Base-by-base conservation (phyloP, 108 stramenopile species). In the Discostella pseudostelligera region DNA sequence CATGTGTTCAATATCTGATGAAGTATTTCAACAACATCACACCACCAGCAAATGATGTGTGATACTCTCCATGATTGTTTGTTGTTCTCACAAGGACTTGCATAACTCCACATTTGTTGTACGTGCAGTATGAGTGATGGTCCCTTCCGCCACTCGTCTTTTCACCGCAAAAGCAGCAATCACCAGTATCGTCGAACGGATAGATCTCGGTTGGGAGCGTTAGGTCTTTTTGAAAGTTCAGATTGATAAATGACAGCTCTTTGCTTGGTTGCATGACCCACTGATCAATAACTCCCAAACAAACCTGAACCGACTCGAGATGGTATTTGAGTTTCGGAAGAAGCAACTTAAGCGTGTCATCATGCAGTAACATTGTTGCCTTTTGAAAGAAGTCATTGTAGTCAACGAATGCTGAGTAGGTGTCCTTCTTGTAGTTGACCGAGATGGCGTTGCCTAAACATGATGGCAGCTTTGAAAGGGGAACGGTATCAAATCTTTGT, bases 281-380 rank as follows among this genome's bases (percentile, higher is more conserved):
- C 36, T 35, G 25, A 39, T 56, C 56, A 11, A 56, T 22, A 1
- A 11, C 56, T 39, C 53, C 53, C 53, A 54, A 54, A 29, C 53
- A 54, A 14, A 54, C 53, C 5, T 54, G 53, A 54, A 54, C 5
- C 53, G 53, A 28, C 6, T 28, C 4, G 24, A 54, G 53, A 29
- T 54, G 53, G 13, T 54, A 13, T 17, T 4, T 54, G 12, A 54
- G 53, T 14, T 54, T 54, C 26, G 53, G 26, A 29, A 54, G 53
- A 54, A 54, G 28, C 13, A 19, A 19, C 17, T 20, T 4, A 4
- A 56, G 37, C 7, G 37, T 26, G 28, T 56, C 29, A 35, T 56
- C 56, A 56, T 56, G 22, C 56, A 56, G 56, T 20, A 56, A 19
- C 36, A 39, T 9, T 11, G 56, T 39, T n/a, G n/a, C n/a, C 56